A percentile compares a stretch with the other conserved stretches of the same genome.
phyloP scores from a whole-genome alignment of 352 stramenopile genomes.

The Plasmopara halstedii region DNA sequence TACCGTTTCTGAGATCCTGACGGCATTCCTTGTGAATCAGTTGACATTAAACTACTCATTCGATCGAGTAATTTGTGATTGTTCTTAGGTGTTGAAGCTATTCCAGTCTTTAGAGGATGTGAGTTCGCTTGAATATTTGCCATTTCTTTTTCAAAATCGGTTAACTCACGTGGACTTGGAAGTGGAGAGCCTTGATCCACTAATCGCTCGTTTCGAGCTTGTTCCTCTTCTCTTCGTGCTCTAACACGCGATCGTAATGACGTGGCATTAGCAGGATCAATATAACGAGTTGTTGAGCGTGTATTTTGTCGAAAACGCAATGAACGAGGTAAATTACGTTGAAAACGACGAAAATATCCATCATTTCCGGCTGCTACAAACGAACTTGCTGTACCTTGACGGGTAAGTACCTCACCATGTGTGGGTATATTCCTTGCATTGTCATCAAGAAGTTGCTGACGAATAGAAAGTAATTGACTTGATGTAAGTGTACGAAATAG shows the following conservation, averaged over 20 bases:
- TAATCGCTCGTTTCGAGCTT: slow-evolving; percentile 24
- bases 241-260: slow-evolving; percentile 49
- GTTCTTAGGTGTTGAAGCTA: slow-evolving; percentile 17
- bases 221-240: slow-evolving; percentile 43
- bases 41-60: slow-evolving; percentile 53
- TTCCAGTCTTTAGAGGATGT: slow-evolving; percentile 7
- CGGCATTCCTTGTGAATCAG: slow-evolving; percentile 33
- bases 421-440: slow-evolving; percentile 19
- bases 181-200: slow-evolving; percentile 20
- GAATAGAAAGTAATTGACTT: slow-evolving; percentile 48
- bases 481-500: slow-evolving; percentile 70
- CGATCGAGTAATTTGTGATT: slow-evolving; percentile 24
- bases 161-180: slow-evolving; percentile 14
- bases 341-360: slow-evolving; percentile 41
- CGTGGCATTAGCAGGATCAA: slow-evolving; percentile 59
- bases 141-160: slow-evolving; percentile 56
- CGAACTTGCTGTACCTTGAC: slow-evolving; percentile 1
- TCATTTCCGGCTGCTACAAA: slow-evolving; percentile 6
- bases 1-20: slow-evolving; percentile 34
- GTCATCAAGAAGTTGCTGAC: slow-evolving; percentile 50
- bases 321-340: slow-evolving; percentile 54
- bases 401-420: slow-evolving; percentile 10
- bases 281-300: slow-evolving; percentile 67
- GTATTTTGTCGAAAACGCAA: slow-evolving; percentile 73
- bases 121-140: slow-evolving; percentile 12